A percentile compares a stretch with the other conserved stretches of the same genome.
Conservation (phyloP, 208 protist genomes). For the Trypanosoma avium region DNA sequence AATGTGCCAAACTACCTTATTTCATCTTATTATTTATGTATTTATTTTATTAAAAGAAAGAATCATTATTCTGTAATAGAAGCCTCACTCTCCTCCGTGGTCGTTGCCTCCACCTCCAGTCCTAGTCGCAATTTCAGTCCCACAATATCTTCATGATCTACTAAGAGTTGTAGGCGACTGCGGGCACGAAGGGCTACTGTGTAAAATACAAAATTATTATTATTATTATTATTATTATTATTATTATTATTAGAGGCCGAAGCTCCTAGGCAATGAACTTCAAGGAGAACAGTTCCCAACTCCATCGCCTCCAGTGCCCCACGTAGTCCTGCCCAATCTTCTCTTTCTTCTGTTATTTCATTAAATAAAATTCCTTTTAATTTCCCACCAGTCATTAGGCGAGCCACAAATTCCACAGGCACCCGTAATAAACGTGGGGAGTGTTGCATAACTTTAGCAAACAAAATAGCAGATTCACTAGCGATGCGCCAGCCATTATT, state of each 20-base stretch:
- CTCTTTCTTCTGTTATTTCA: constrained; percentile 45
- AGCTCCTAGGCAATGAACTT: no score
- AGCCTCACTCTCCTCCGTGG: neutral
- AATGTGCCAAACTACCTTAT: neutral
- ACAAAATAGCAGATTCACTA: constrained; percentile 68
- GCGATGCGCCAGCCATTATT: constrained; percentile 75
- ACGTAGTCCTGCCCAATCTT: constrained; percentile 37
- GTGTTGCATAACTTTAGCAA: constrained; percentile 55
- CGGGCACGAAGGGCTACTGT: constrained; percentile 69
- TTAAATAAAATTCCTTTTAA: constrained; percentile 63
- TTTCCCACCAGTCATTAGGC: constrained; percentile 59
- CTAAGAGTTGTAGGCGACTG: constrained; percentile 64
- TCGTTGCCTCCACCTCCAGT: constrained; percentile 22
- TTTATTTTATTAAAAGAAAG: neutral
- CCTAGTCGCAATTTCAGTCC: constrained; percentile 77
- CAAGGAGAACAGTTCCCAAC: constrained; percentile 59
- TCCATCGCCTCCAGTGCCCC: constrained; percentile 41
- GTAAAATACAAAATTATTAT: constrained; percentile 48
- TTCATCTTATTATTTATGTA: constrained; percentile 7
- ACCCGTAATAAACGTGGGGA: constrained; percentile 63
- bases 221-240: constrained; percentile 31
- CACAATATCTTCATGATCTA: constrained; percentile 82
- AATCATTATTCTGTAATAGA: constrained; percentile 6
- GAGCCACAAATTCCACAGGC: constrained; percentile 44
- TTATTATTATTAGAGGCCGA: no score